Conservation (phyloP, 2,329 filamentous ascomycete genomes). For the Stemphylium beticola region DNA sequence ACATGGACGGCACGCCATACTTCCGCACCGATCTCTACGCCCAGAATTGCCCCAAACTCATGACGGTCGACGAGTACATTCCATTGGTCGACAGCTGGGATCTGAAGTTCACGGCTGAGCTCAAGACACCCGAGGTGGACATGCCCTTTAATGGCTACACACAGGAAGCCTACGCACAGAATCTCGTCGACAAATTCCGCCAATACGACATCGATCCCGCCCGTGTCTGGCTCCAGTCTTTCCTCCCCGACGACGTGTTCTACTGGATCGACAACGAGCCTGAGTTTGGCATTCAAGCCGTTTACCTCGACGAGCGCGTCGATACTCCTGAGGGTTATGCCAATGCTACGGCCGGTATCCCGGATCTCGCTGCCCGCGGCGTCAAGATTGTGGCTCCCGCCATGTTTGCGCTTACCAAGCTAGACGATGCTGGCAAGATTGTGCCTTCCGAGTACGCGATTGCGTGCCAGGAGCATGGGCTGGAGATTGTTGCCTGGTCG, state of each 20-base stretch:
- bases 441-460: constrained; percentile 69
- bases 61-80: constrained; percentile 69
- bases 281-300: constrained; percentile 65
- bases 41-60: constrained; percentile 64
- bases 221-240: constrained; percentile 65
- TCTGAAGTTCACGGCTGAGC: constrained; percentile 57
- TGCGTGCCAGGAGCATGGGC: constrained; percentile 64
- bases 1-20: constrained; percentile 63
- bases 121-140: constrained; percentile 70
- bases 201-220: constrained; percentile 46
- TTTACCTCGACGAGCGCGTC: constrained; percentile 69
- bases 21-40: constrained; percentile 72
- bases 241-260: constrained; percentile 67
- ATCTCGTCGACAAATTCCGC: constrained; percentile 59
- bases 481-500: constrained; percentile 72
- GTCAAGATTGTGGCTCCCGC: constrained; percentile 69
- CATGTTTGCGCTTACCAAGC: constrained; percentile 65
- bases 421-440: constrained; percentile 59
- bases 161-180: constrained; percentile 68
- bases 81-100: constrained; percentile 62
- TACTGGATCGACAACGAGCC: constrained; percentile 71
- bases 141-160: constrained; percentile 75
- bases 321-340: constrained; percentile 58
- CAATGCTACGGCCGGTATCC: constrained; percentile 63
- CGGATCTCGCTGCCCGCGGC: constrained; percentile 62